phyloP scores from a whole-genome alignment of 2,329 filamentous ascomycete genomes.

The Arthrobotrys musiformis region DNA sequence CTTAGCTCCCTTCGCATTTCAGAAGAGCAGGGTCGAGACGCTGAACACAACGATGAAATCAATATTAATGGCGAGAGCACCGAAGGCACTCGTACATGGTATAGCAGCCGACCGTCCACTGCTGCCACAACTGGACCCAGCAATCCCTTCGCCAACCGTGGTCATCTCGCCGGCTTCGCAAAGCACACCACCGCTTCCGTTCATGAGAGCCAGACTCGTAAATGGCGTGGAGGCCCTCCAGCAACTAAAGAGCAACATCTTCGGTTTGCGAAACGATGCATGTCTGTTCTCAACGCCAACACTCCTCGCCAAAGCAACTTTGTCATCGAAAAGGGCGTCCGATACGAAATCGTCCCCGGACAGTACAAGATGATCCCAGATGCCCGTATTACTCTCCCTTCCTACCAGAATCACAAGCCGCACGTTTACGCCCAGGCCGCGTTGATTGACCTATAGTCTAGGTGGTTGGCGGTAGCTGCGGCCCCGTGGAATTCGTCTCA shows the following conservation, averaged over 20 bases:
- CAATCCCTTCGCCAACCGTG: constrained; percentile 35
- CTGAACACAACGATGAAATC: constrained; percentile 2
- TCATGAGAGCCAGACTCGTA: constrained; percentile 48
- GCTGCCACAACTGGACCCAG: constrained; percentile 23
- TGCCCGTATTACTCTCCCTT: constrained; percentile 37
- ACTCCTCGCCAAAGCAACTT: constrained; percentile 59
- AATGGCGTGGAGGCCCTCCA: constrained; percentile 58
- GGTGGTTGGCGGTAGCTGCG: background rate
- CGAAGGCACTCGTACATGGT: constrained; percentile 27
- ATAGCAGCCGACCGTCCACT: constrained; percentile 49
- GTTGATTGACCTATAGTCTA: constrained; percentile 48
- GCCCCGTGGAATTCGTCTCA: background rate
- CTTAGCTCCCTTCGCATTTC: constrained; percentile 43
- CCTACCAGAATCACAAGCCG: constrained; percentile 46
- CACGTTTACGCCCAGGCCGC: constrained; percentile 50
- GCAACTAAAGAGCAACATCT: constrained; percentile 58
- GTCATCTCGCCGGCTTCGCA: constrained; percentile 40
- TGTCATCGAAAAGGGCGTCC: constrained; percentile 59
- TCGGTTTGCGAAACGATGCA: constrained; percentile 59
- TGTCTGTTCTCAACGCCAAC: constrained; percentile 58
- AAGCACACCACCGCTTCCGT: constrained; percentile 30
- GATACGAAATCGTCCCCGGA: constrained; percentile 58
- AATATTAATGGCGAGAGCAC: background rate
- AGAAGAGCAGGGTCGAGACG: constrained; percentile 2
- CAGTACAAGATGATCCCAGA: constrained; percentile 58